phyloP scores from a whole-genome alignment of 129 eudicot genomes.

The Flaveria ramosissima region DNA sequence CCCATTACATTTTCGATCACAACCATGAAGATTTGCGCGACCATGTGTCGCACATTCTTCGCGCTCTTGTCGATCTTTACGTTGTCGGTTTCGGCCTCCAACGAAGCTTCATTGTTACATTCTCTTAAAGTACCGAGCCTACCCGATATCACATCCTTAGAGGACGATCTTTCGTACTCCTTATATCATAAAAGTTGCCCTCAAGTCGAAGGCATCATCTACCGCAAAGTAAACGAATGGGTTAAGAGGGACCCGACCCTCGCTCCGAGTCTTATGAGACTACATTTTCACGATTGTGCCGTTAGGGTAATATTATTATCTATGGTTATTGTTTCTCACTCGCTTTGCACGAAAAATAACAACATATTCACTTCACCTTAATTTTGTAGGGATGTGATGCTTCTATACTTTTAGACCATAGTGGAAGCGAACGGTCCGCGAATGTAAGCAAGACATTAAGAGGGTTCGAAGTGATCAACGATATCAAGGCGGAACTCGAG shows the following conservation, averaged over 20 bases:
- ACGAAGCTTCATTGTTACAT: slow-evolving; percentile 3
- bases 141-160: slow-evolving; percentile 16
- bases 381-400: slow-evolving; percentile 42
- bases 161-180: slow-evolving; percentile 41
- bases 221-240: slow-evolving; percentile 55
- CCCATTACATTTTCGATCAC: background rate
- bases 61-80: slow-evolving; percentile 6
- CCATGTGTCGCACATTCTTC: background rate
- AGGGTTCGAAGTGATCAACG: slow-evolving; percentile 73
- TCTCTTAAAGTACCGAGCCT: slow-evolving; percentile 37
- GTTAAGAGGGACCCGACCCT: slow-evolving; percentile 57
- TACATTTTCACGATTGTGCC: slow-evolving; percentile 76
- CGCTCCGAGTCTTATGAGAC: slow-evolving; percentile 71
- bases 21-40: slow-evolving; percentile 27
- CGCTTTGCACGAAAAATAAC: no score
- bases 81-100: slow-evolving; percentile 27
- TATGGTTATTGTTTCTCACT: background rate
- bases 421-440: slow-evolving; percentile 69
- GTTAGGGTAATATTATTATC: slow-evolving; percentile 52
- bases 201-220: slow-evolving; percentile 53
- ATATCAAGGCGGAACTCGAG: slow-evolving; percentile 66
- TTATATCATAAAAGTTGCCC: slow-evolving; percentile 54
- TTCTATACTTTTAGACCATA: slow-evolving; percentile 61
- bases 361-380: background rate
- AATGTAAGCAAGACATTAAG: slow-evolving; percentile 66